Conservation (phyloP, 1,139 yeast species). For the Hyphopichia khmerensis region DNA sequence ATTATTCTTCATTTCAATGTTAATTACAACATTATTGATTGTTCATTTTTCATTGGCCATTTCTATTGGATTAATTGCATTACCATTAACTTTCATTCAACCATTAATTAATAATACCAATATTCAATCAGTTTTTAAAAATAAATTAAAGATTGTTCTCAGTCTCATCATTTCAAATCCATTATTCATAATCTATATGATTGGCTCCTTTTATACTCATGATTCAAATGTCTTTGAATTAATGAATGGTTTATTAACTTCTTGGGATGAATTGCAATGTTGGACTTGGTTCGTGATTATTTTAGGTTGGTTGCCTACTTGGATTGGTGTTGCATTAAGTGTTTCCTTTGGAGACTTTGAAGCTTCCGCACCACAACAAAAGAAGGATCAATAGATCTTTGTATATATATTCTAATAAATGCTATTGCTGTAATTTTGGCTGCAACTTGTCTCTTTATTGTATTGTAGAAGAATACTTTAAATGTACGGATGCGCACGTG, state of each 20-base stretch:
- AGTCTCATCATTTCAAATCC: slow-evolving; percentile 55
- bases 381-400: neutral
- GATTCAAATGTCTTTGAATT: slow-evolving; percentile 33
- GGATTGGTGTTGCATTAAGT: slow-evolving; percentile 55
- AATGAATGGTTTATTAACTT: slow-evolving; percentile 51
- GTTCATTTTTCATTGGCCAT: slow-evolving; percentile 84
- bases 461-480: too few relatives aligned
- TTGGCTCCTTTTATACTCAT: slow-evolving; percentile 30
- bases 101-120: slow-evolving; percentile 30
- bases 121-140: slow-evolving; percentile 8
- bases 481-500: too few relatives aligned
- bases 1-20: slow-evolving; percentile 62
- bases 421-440: too few relatives aligned
- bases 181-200: slow-evolving; percentile 38
- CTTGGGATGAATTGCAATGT: slow-evolving; percentile 71
- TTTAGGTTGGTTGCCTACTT: slow-evolving; percentile 80
- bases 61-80: slow-evolving; percentile 60
- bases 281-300: slow-evolving; percentile 86
- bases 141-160: slow-evolving; percentile 26
- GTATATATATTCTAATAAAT: neutral
- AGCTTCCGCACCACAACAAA: neutral
- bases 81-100: slow-evolving; percentile 70
- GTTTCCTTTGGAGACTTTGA: slow-evolving; percentile 31
- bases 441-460: too few relatives aligned
- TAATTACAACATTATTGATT: slow-evolving; percentile 72